Percentiles rank a stretch among this genome's conserved stretches.
Evolutionary conservation across 805 yeast species (phyloP).

Genomic region (Henningerozyma blattae): DNA sequence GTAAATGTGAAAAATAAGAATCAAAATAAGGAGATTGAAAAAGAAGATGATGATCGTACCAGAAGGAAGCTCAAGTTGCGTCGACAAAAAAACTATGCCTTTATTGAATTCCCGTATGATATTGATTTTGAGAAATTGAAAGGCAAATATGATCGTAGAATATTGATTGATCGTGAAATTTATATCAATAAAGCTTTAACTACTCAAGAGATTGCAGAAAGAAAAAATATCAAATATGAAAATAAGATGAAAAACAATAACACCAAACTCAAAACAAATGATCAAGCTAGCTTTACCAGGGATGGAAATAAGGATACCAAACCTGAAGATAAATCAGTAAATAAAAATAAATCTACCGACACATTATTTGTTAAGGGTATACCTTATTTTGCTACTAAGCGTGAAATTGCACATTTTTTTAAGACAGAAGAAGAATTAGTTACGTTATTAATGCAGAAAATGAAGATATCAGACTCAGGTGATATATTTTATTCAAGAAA

Average conservation of each 20-base stretch:
- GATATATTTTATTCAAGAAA: conserved; percentile 27
- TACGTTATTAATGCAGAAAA: conserved; percentile 38
- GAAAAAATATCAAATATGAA: too few relatives aligned
- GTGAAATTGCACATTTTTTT: conserved; percentile 40
- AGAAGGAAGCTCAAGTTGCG: conserved; percentile 22
- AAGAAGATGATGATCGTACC: too few relatives aligned
- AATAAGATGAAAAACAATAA: too few relatives aligned
- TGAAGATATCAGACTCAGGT: conserved; percentile 42
- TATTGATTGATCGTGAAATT: conserved; percentile 21
- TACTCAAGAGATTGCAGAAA: conserved; percentile 7
- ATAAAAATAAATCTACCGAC: conserved; percentile 34
- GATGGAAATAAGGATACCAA: too few relatives aligned
- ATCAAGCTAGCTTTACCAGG: too few relatives aligned
- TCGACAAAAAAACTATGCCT: conserved; percentile 24
- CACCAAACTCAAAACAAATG: too few relatives aligned
- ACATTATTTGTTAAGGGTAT: conserved; percentile 54
- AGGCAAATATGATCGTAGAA: conserved; percentile 32
- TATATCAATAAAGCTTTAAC: conserved; percentile 21
- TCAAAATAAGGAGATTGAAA: too few relatives aligned
- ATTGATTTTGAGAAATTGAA: conserved; percentile 31
- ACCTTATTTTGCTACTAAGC: conserved; percentile 50
- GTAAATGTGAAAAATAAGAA: too few relatives aligned
- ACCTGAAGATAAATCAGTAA: conserved; percentile 3
- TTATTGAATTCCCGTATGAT: conserved; percentile 20
- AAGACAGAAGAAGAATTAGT: conserved; percentile 35